Evolutionary conservation across 2,329 filamentous ascomycete genomes (phyloP).

Genomic region (Xylariaceae sp.): DNA sequence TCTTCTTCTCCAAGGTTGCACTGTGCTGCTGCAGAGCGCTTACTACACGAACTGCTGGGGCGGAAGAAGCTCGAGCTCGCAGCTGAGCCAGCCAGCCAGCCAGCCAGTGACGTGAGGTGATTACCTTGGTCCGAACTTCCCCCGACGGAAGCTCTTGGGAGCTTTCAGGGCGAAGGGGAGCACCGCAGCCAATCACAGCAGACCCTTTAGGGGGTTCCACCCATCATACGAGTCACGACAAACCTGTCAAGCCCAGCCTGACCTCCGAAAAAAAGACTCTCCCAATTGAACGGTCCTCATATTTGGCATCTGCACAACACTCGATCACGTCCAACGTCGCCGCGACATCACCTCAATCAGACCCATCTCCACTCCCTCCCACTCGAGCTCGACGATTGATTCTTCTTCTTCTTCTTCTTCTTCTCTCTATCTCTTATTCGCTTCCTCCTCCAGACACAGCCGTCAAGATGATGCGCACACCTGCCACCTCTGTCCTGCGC

Average conservation of each 20-base stretch:
- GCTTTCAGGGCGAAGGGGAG: too few species aligned
- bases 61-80: too few species aligned
- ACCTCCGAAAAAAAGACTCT: neutral
- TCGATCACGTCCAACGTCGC: neutral
- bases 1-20: too few species aligned
- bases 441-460: neutral
- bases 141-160: too few species aligned
- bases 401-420: neutral
- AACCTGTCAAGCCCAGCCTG: too few species aligned
- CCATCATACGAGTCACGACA: too few species aligned
- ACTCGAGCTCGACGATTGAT: neutral
- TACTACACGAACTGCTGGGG: too few species aligned
- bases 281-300: neutral
- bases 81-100: too few species aligned
- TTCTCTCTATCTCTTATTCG: neutral
- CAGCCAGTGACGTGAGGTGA: too few species aligned
- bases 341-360: conserved; percentile 11
- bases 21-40: too few species aligned
- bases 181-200: neutral
- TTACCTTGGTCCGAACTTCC: too few species aligned
- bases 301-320: neutral
- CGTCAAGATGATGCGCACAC: conserved; percentile 49
- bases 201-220: neutral
- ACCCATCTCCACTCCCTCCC: conserved; percentile 14
- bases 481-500: conserved; percentile 50